Evolutionary conservation across 2,329 filamentous ascomycete genomes (phyloP).

Genomic region (Fusarium mexicanum): DNA sequence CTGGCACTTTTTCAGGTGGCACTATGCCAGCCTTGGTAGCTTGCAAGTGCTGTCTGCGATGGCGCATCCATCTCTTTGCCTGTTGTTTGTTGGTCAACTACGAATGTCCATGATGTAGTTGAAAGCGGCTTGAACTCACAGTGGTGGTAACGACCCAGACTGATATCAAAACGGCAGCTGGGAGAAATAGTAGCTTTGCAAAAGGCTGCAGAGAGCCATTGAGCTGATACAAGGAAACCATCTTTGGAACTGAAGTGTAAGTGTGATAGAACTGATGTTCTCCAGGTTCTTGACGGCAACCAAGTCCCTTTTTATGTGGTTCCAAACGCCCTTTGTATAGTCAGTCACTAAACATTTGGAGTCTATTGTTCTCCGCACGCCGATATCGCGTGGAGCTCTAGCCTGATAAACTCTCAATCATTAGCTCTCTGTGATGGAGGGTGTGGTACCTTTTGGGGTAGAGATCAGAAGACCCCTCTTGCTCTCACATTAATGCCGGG

Average conservation of each 20-base stretch:
- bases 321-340: neutral
- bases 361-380: constrained; percentile 22
- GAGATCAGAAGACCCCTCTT: constrained; percentile 6
- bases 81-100: neutral
- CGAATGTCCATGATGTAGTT: neutral
- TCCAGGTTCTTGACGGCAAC: neutral
- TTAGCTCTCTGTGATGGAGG: constrained; percentile 1
- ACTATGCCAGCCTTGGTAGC: neutral
- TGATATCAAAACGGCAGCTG: constrained; percentile 9
- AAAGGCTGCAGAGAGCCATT: neutral
- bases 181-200: constrained; percentile 12
- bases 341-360: neutral
- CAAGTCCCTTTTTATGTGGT: neutral
- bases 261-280: neutral
- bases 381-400: constrained; percentile 28
- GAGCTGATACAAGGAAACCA: neutral
- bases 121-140: neutral
- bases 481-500: constrained; percentile 12
- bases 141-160: constrained; percentile 11
- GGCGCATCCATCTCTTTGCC: constrained; percentile 35
- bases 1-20: neutral
- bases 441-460: constrained; percentile 12
- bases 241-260: neutral
- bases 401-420: constrained; percentile 3
- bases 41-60: constrained; percentile 7